phyloP scores from a whole-genome alignment of 371 early-diverging fungal genomes.

The Actinomucor elegans region DNA sequence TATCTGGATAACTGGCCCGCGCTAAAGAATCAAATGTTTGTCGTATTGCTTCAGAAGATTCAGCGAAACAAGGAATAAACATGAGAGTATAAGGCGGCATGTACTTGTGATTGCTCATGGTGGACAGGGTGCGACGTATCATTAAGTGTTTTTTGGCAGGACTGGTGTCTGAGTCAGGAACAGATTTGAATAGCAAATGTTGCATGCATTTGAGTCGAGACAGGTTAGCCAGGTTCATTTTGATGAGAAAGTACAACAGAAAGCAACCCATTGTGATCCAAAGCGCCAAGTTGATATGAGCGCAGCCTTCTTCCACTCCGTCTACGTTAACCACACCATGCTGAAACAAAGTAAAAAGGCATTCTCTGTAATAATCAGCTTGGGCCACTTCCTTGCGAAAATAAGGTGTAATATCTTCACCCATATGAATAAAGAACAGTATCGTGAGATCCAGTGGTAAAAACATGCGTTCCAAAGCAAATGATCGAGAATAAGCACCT shows the following conservation, averaged over 20 bases:
- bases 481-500: constrained; percentile 35
- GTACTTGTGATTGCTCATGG: neutral
- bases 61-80: constrained; percentile 43
- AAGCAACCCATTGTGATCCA: constrained; percentile 49
- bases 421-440: constrained; percentile 29
- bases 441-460: constrained; percentile 43
- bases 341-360: constrained; percentile 35
- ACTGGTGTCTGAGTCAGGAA: neutral
- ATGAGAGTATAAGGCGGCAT: constrained; percentile 33
- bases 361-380: constrained; percentile 23
- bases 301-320: constrained; percentile 26
- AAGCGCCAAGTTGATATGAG: constrained; percentile 36
- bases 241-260: constrained; percentile 39
- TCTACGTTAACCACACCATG: constrained; percentile 30
- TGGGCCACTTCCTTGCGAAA: constrained; percentile 26
- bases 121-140: neutral
- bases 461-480: constrained; percentile 49
- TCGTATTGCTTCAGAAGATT: constrained; percentile 37
- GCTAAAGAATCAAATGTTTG: constrained; percentile 56
- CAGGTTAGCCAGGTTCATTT: constrained; percentile 45
- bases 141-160: neutral
- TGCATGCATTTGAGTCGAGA: constrained; percentile 39
- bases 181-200: constrained; percentile 14
- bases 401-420: constrained; percentile 35
- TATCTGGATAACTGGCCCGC: constrained; percentile 45